phyloP scores from a whole-genome alignment of 129 eudicot species.

The Helianthus tuberosus region DNA sequence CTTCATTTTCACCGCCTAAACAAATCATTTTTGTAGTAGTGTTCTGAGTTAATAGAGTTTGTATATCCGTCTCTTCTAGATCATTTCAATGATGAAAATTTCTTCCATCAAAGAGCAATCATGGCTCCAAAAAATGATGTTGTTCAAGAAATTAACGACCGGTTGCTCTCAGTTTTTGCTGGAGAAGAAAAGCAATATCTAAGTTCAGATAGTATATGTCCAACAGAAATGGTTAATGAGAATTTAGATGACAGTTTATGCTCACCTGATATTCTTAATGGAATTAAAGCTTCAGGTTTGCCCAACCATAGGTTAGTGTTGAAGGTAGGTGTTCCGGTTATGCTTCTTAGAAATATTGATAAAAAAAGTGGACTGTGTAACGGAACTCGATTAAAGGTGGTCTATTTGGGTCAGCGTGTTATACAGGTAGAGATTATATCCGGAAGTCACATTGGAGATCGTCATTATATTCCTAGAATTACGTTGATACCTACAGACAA shows the following conservation, averaged over 20 bases:
- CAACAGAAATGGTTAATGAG: not conserved
- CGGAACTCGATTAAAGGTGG: not conserved
- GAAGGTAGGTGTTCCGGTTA: slow-evolving; percentile 2
- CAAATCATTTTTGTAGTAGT: too few species aligned
- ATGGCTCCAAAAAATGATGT: slow-evolving; percentile 20
- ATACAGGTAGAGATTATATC: not conserved
- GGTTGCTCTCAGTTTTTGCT: not conserved
- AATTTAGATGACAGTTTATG: not conserved
- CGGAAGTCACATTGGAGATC: not conserved
- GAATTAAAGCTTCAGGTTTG: not conserved
- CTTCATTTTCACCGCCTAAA: too few species aligned
- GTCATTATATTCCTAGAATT: not conserved
- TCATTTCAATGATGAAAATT: not conserved
- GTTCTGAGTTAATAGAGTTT: not conserved
- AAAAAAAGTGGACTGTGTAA: not conserved
- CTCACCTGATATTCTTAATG: not conserved
- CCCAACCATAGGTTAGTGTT: not conserved
- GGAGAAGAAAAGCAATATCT: not conserved
- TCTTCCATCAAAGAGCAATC: slow-evolving; percentile 29
- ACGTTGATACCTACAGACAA: not conserved
- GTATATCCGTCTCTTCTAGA: slow-evolving; percentile 2
- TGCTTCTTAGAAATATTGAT: not conserved
- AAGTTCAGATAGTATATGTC: slow-evolving; percentile 1
- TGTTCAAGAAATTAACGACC: slow-evolving; percentile 20
- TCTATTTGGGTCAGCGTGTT: not conserved